These are phyloP conservation scores for Chaetomium olivaceum DNA, from an alignment of 2,329 filamentous ascomycete genomes.

Conservation along the genomic window DNA sequence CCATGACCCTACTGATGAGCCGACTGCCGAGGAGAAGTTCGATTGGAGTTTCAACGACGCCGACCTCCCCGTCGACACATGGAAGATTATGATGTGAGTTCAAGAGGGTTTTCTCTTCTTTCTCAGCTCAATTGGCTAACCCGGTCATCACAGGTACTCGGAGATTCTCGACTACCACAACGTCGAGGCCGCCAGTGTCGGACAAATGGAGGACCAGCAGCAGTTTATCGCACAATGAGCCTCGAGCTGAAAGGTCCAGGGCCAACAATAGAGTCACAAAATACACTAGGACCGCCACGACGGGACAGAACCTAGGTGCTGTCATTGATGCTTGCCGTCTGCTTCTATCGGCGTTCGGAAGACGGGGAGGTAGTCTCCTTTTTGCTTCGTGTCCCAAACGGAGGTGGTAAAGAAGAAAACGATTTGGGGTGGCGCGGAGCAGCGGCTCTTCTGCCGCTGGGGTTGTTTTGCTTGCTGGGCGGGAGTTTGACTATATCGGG, in stretches of 20 bases:
- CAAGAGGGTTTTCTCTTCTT: not conserved
- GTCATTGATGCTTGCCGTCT: not conserved
- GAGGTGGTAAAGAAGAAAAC: not conserved
- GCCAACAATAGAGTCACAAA: not conserved
- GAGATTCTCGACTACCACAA: constrained; percentile 99
- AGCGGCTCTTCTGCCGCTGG: not conserved
- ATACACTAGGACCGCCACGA: not conserved
- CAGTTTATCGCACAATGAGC: constrained; percentile 14
- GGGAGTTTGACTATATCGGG: not conserved
- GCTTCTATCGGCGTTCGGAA: constrained; percentile 10
- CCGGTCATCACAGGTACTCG: constrained; percentile 71
- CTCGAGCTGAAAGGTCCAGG: not conserved
- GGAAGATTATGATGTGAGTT: constrained; percentile 99
- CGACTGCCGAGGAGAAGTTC: constrained; percentile 93
- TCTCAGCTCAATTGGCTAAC: constrained; percentile 26
- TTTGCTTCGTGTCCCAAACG: not conserved
- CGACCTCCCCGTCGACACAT: constrained; percentile 95
- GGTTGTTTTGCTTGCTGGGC: not conserved
- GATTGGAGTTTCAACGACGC: constrained; percentile 99
- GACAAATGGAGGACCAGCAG: constrained; percentile 9
- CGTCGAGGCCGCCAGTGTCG: constrained; percentile 59
- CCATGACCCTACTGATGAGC: constrained; percentile 96
- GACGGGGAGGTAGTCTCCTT: not conserved
- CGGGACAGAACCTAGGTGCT: not conserved
- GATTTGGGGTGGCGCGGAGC: not conserved